Conservation (phyloP, 768 basidiomycete species). For the Lactifluus piperatus region DNA sequence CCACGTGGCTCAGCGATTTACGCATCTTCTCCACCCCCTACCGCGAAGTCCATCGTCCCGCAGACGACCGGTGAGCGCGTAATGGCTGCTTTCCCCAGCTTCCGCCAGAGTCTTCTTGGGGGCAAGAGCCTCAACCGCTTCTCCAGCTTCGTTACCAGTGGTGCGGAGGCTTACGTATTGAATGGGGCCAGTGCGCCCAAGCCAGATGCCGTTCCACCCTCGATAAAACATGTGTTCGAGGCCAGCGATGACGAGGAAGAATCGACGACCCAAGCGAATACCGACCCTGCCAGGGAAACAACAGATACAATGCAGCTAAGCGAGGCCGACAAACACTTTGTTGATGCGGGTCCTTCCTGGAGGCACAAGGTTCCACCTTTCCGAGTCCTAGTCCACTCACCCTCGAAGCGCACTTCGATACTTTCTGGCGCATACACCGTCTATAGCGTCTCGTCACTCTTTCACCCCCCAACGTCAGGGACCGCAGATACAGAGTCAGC, state of each 20-base stretch:
- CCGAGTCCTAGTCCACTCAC: slow-evolving; percentile 68
- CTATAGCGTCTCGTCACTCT: slow-evolving; percentile 71
- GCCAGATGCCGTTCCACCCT: slow-evolving; percentile 18
- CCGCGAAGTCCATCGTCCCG: slow-evolving; percentile 39
- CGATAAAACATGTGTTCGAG: slow-evolving; percentile 21
- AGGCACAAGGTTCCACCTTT: slow-evolving; percentile 64
- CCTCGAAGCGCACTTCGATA: slow-evolving; percentile 60
- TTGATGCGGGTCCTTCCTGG: slow-evolving; percentile 68
- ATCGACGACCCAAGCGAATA: slow-evolving; percentile 28
- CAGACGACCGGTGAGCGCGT: slow-evolving; percentile 65
- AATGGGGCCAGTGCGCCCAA: slow-evolving; percentile 41
- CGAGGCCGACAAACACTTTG: slow-evolving; percentile 62
- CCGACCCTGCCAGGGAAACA: slow-evolving; percentile 24
- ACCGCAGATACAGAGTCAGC: slow-evolving; percentile 20
- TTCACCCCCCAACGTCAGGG: slow-evolving; percentile 31
- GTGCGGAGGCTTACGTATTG: slow-evolving; percentile 78
- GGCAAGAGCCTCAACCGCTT: slow-evolving; percentile 80
- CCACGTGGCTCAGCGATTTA: slow-evolving; percentile 33
- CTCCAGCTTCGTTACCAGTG: slow-evolving; percentile 77
- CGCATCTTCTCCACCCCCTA: slow-evolving; percentile 21
- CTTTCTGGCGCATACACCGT: slow-evolving; percentile 66
- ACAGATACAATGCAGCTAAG: slow-evolving; percentile 8
- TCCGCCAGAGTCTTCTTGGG: slow-evolving; percentile 61
- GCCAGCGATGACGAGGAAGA: slow-evolving; percentile 32
- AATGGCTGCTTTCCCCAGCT: slow-evolving; percentile 47